Conservation (phyloP, 495 filamentous ascomycete species). For the Chaetomium tenue region DNA sequence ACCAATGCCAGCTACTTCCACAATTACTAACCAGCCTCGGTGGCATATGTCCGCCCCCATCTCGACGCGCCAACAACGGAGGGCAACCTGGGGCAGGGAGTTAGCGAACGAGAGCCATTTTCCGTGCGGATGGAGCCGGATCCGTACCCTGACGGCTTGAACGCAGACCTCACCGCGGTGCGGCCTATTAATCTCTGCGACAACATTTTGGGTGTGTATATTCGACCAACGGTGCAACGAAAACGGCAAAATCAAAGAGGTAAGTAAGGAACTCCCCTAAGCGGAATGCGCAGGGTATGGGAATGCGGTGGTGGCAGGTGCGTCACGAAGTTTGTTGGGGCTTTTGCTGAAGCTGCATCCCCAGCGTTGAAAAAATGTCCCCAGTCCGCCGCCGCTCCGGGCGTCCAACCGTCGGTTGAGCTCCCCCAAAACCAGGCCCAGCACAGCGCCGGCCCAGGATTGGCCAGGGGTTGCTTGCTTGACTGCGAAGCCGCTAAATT, state of each 20-base stretch:
- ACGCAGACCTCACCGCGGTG: slow-evolving; percentile 62
- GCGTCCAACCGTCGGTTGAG: slow-evolving; percentile 26
- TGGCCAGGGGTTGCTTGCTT: slow-evolving; percentile 20
- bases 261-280: slow-evolving; percentile 8
- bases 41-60: slow-evolving; percentile 70
- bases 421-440: slow-evolving; percentile 13
- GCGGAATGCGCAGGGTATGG: slow-evolving; percentile 17
- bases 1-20: not conserved
- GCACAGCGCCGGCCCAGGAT: slow-evolving; percentile 14
- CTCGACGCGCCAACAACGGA: slow-evolving; percentile 59
- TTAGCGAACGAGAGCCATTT: slow-evolving; percentile 36
- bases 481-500: slow-evolving; percentile 12
- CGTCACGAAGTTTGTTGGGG: slow-evolving; percentile 28
- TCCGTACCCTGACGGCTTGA: slow-evolving; percentile 53
- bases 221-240: slow-evolving; percentile 10
- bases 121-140: slow-evolving; percentile 29
- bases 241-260: slow-evolving; percentile 32
- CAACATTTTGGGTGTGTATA: slow-evolving; percentile 56
- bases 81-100: slow-evolving; percentile 48
- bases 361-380: slow-evolving; percentile 22
- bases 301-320: slow-evolving; percentile 4
- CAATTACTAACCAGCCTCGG: slow-evolving; percentile 66
- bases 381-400: slow-evolving; percentile 18
- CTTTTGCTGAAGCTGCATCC: slow-evolving; percentile 15
- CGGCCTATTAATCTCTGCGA: slow-evolving; percentile 66